Base-by-base conservation (phyloP, 2,329 filamentous ascomycete species). In the Magnaporthales sp. region DNA sequence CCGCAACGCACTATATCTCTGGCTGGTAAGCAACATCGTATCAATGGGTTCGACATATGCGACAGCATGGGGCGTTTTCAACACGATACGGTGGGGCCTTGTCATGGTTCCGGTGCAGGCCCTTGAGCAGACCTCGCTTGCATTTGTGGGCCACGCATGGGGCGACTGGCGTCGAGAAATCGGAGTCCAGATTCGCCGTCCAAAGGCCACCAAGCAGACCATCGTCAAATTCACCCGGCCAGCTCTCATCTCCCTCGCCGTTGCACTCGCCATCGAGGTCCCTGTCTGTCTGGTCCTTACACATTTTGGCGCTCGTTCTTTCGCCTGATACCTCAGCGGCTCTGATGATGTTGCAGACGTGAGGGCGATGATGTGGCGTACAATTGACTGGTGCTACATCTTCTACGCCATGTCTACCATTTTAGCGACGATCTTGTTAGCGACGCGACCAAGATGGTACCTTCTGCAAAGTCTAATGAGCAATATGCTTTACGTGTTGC, bases 91-190 rank as follows among this genome's bases (percentile, higher is more conserved):
- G n/a, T n/a, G n/a, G n/a, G n/a, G n/a, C n/a, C n/a, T n/a, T n/a
- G n/a, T n/a, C n/a, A 92, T 92, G 89, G 88, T 91, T 0, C 89
- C 89, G 0, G 86, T 92, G 0, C 83, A 86, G 68, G 82, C 88
- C 0, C 78, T 91, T 0, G 88, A 92, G 74, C 85, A 85, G 2
- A 89, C 89, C 0, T 81, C 86, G 0, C 76, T 89, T 0, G 80
- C 86, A 0, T 91, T 91, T 71, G 80, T 90, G 19, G 88, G 89
- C 0, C 89, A 92, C 69, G 76, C 75, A 1, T 92, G 89, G 89
- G 88, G 88, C 0, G 68, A 74, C 0, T 83, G 78, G 79, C 74
- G 79, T n/a, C 68, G 72, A 8, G 61, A 31, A 0, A 69, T 79
- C 3, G 76, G 75, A 0, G 64, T 72, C 0, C 64, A 64, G 1